Base-by-base conservation (phyloP, 148 eudicot genomes). In the Amaranthus hypochondriacus region DNA sequence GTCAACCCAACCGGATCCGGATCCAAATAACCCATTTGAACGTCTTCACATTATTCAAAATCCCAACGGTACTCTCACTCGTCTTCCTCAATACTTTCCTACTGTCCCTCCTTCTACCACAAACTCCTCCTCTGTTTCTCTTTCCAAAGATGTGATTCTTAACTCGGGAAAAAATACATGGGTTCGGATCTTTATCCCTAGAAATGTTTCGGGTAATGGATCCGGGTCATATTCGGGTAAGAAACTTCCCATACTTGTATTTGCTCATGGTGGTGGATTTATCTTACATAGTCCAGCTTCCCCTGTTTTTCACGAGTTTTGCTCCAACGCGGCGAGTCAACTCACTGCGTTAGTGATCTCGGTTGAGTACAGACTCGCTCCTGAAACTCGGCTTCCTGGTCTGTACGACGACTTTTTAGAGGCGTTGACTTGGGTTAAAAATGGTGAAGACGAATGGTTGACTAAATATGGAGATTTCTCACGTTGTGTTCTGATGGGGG, bases 321-420 rank as follows among this genome's bases (percentile, higher is more conserved):
- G 85, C 47, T 56, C 77, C 52, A 13, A 15, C 9, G 76, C 80
- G 13, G 76, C 82, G 50, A 42, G 46, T 9, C 71, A 39, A 5
- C 69, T 72, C 47, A 10, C 9, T 18, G 85, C 81, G 4, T 12
- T 83, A 50, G 78, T 83, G 0, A 57, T 83, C 4, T 83, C 89
- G 4, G 75, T 83, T 2, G 79, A 79, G n/a, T 86, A 86, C 56
- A 81, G 86, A 47, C 78, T 83, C 4, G 85, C 89, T 3, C 89
- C 89, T 0, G 85, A 81, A 18, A 60, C 77, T 50, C 83, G 89
- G 4, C 85, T 86, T 28, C 89, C 89, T 0, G 82, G 80, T 4
- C 83, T 81, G 1, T 86, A 86, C 75, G 82, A 83, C 46, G 89
- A 83, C 70, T 75, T 79, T 62, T 75, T 81, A 57, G 83, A 81